These are phyloP conservation scores for Phyllostachys edulis DNA, from an alignment of 176 grass and related monocot species.

Conservation along the genomic window DNA sequence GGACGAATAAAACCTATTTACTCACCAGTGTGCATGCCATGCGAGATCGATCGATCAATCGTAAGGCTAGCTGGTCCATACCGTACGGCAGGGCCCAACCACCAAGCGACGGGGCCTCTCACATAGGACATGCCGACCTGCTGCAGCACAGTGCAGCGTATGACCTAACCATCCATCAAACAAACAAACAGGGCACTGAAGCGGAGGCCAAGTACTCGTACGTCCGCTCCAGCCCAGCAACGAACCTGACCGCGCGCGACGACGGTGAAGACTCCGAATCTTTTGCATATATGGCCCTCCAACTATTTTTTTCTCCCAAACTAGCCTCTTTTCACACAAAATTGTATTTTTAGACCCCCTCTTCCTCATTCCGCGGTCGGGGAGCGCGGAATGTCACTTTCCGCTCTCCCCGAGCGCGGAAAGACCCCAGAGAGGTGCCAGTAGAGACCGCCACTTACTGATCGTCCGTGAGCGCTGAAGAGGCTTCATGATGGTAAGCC, in stretches of 20 bases:
- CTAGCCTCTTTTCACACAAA: no score
- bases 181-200: neutral
- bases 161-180: neutral
- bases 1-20: neutral
- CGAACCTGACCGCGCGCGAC: neutral
- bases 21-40: neutral
- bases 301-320: no score
- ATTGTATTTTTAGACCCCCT: no score
- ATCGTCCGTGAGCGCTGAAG: no score
- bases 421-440: no score
- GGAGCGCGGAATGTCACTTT: no score
- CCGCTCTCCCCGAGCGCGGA: no score
- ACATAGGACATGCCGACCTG: neutral
- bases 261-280: neutral
- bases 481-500: no score
- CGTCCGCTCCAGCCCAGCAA: neutral
- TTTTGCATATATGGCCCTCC: no score
- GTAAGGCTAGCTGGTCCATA: neutral
- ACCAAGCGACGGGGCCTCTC: neutral
- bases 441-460: no score
- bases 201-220: neutral
- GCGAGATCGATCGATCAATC: neutral
- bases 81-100: neutral
- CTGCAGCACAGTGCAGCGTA: neutral
- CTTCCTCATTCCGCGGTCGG: no score